Conservation (phyloP, 768 basidiomycete species). For the Boletus insuetus region DNA sequence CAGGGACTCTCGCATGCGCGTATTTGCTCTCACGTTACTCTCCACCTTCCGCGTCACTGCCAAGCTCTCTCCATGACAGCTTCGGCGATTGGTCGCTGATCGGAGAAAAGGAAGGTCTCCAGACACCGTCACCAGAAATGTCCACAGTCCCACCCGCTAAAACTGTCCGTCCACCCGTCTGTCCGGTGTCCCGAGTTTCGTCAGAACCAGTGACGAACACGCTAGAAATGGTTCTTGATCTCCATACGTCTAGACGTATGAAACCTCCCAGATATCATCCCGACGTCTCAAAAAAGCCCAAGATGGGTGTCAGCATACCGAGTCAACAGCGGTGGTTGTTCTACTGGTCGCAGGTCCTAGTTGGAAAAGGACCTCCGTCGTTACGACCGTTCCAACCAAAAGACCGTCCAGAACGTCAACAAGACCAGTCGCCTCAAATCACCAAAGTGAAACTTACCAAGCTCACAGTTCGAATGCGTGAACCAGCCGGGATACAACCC, state of each 20-base stretch:
- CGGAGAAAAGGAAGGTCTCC: conserved; percentile 17
- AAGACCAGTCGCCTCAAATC: conserved; percentile 7
- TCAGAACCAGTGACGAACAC: conserved; percentile 30
- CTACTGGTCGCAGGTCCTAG: conserved; percentile 72
- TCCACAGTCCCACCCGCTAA: background rate
- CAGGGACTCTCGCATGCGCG: conserved; percentile 82
- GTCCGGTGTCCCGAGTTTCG: conserved; percentile 6
- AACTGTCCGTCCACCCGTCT: background rate
- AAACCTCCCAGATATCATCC: conserved; percentile 31
- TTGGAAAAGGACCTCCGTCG: conserved; percentile 50
- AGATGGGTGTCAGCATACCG: conserved; percentile 75
- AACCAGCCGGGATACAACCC: conserved; percentile 48
- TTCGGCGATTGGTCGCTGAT: conserved; percentile 20
- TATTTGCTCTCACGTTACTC: conserved; percentile 63
- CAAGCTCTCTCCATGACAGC: conserved; percentile 13
- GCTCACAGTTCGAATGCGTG: conserved; percentile 59
- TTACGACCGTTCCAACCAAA: conserved; percentile 38
- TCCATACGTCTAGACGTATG: conserved; percentile 73
- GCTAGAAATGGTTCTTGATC: conserved; percentile 55
- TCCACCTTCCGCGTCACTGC: conserved; percentile 42
- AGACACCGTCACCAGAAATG: conserved; percentile 4
- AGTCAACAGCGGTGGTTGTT: conserved; percentile 76
- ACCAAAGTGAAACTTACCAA: conserved; percentile 56
- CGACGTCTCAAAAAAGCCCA: conserved; percentile 29
- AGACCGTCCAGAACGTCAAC: conserved; percentile 6